Evolutionary conservation across 2,329 filamentous ascomycete genomes (phyloP).

Genomic region (Colletotrichum phormii): DNA sequence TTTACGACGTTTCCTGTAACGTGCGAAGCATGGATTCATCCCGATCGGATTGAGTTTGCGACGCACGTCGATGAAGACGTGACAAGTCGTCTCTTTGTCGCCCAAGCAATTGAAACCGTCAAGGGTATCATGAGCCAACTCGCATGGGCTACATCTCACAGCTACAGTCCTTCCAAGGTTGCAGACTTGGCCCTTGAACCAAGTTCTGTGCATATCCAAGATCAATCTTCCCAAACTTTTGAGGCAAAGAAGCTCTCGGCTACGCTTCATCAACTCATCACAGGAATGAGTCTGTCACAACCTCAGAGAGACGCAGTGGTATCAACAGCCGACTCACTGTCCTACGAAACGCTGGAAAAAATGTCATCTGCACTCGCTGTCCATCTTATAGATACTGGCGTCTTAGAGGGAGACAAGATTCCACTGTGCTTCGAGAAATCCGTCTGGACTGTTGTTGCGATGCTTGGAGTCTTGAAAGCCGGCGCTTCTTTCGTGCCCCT

Average conservation of each 20-base stretch:
- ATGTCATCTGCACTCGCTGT: constrained; percentile 1
- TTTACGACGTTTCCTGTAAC: constrained; percentile 31
- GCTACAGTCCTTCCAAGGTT: background rate
- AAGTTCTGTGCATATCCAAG: background rate
- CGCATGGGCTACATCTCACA: background rate
- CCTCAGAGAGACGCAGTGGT: background rate
- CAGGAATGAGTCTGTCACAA: background rate
- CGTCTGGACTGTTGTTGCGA: constrained; percentile 21
- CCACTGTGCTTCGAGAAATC: constrained; percentile 32
- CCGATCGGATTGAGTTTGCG: constrained; percentile 16
- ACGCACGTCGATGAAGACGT: constrained; percentile 29
- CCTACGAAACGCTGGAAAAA: background rate
- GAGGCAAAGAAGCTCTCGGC: background rate
- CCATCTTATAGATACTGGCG: background rate
- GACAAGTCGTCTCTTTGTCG: constrained; percentile 20
- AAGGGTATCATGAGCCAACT: constrained; percentile 24
- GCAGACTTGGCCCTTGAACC: background rate
- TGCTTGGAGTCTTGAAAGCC: constrained; percentile 25
- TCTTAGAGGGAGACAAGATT: background rate
- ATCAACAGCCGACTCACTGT: background rate
- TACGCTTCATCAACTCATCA: constrained; percentile 5
- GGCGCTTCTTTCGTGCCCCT: constrained; percentile 23
- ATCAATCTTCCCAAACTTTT: background rate
- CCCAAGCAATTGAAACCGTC: constrained; percentile 14
- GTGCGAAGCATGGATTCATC: constrained; percentile 24